Conservation (phyloP, 2,329 filamentous ascomycete genomes). For the Cladobotryum protrusum region DNA sequence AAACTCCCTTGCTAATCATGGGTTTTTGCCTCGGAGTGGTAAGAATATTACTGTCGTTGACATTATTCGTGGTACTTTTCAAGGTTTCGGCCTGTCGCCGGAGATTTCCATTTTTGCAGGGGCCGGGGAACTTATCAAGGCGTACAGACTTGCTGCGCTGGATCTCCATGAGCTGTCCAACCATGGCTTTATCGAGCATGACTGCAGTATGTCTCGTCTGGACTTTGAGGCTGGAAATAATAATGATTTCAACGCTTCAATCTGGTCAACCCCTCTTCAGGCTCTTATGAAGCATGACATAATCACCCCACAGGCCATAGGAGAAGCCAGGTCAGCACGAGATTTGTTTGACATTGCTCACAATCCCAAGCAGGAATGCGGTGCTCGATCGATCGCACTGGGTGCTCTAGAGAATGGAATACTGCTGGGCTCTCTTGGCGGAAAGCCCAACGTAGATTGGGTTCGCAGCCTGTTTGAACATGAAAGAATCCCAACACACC, state of each 20-base stretch:
- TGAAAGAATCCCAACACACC: constrained; percentile 4
- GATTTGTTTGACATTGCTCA: constrained; percentile 5
- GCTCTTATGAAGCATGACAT: not conserved
- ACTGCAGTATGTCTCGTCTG: constrained; percentile 1
- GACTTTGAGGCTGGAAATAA: not conserved
- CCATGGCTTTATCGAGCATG: constrained; percentile 5
- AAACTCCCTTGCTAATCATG: constrained; percentile 7
- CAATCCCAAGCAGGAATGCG: constrained; percentile 2
- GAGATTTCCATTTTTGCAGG: not conserved
- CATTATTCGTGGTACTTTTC: not conserved
- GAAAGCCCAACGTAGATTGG: not conserved
- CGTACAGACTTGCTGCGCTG: constrained; percentile 1
- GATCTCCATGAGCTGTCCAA: constrained; percentile 2
- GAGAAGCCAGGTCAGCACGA: constrained; percentile 1
- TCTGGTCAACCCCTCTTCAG: not conserved
- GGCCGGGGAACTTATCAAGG: not conserved
- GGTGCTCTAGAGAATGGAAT: constrained; percentile 5
- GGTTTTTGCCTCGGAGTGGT: constrained; percentile 6
- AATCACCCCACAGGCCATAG: not conserved
- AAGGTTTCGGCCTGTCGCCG: too few relatives aligned
- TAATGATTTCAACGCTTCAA: constrained; percentile 6
- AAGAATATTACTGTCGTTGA: constrained; percentile 3
- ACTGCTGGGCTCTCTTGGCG: not conserved
- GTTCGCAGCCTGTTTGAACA: constrained; percentile 3
- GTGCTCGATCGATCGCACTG: constrained; percentile 1